Base-by-base conservation (phyloP, 495 filamentous ascomycete species). In the Tuber aestivum region DNA sequence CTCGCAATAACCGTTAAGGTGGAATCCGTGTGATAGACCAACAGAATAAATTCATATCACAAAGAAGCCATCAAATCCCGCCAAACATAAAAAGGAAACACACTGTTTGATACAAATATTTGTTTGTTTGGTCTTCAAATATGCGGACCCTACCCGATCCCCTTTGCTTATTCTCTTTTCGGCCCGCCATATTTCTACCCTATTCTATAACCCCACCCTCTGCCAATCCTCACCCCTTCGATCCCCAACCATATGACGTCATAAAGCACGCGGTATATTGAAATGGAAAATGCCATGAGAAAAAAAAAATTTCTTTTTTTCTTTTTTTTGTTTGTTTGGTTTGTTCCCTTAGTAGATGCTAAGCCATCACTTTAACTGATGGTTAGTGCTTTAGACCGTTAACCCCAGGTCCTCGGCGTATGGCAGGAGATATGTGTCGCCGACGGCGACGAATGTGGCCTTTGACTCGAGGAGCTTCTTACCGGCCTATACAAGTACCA, bases 381-480 rank as follows among this genome's bases (percentile, higher is more conserved):
- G 9, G 50, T 61, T 32, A 10, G 56, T 61, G 48, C 27, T 88
- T 94, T 94, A 98, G 87, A 97, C 93, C 84, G 91, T 93, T 84
- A 99, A 88, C 61, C 95, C 95, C 82, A 99, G 86, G 80, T 98
- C 95, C 86, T 95, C 93, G 73, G 93, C 94, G 83, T 91, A 98
- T 37, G 96, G 95, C 79, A 99, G 88, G 81, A 92, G 87, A 85
- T 91, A 89, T 75, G 98, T 86, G 82, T 99, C 95, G 79, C 95
- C 94, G 73, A 97, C 94, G 71, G 92, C 87, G 72, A 92, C 90
- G 75, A 97, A 91, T 50, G 93, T 91, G 41, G 95, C 94, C 88
- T 94, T 98, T 84, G 90, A 90, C 50, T 93, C 90, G 72, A 98
- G 87, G 82, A 97, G 88, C 79, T 90, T 87, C 86, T 94, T 94